Evolutionary conservation across 495 filamentous ascomycete species (phyloP).

Genomic region (Aspergillus nanangensis): DNA sequence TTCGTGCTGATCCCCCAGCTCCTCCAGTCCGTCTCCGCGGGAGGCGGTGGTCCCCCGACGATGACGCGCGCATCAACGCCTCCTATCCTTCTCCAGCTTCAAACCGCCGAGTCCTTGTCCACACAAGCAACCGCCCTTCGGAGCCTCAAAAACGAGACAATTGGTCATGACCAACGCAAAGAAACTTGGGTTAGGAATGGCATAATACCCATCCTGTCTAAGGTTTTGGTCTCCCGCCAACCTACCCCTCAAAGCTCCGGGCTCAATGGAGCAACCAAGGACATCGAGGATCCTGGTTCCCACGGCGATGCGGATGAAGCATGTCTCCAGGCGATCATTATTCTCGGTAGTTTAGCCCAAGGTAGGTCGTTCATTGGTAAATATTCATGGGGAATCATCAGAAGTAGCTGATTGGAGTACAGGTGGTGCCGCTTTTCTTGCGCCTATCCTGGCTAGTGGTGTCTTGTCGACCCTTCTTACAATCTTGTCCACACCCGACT

Average conservation of each 20-base stretch:
- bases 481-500: conserved; percentile 59
- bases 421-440: conserved; percentile 80
- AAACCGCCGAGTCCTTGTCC: conserved; percentile 52
- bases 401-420: no score
- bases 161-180: conserved; percentile 87
- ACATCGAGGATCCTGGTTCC: conserved; percentile 11
- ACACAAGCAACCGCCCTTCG: conserved; percentile 63
- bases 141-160: conserved; percentile 78
- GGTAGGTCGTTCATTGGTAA: conserved; percentile 47
- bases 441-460: conserved; percentile 62
- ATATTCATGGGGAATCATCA: not conserved
- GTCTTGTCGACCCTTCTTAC: conserved; percentile 64
- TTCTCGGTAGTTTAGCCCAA: conserved; percentile 78
- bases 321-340: conserved; percentile 72
- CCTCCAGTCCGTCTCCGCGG: conserved; percentile 12
- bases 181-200: conserved; percentile 67
- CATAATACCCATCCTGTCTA: conserved; percentile 62
- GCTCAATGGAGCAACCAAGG: conserved; percentile 24
- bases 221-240: conserved; percentile 46
- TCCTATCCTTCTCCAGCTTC: conserved; percentile 59
- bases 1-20: not conserved
- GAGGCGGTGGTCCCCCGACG: conserved; percentile 32
- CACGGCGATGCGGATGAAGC: conserved; percentile 56
- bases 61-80: conserved; percentile 47
- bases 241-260: conserved; percentile 36